Conservation (phyloP, 1,284 basidiomycete genomes). For the Moesziomyces sp. region DNA sequence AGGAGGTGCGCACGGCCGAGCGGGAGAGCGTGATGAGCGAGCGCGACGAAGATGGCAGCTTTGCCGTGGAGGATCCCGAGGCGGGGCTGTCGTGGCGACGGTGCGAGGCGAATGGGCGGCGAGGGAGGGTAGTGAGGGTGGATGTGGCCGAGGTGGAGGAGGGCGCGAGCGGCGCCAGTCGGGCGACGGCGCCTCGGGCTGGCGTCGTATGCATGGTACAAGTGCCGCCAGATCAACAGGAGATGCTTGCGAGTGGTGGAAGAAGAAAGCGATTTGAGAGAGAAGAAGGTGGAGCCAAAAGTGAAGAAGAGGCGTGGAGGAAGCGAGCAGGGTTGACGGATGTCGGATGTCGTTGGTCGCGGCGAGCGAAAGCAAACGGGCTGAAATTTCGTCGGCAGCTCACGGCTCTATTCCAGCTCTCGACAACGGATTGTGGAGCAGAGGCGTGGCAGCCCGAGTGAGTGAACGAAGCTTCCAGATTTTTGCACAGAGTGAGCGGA, state of each 20-base stretch:
- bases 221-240: slow-evolving; percentile 1
- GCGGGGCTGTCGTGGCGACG: slow-evolving; percentile 2
- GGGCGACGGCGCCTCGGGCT: slow-evolving; percentile 28
- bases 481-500: too few species aligned
- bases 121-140: slow-evolving; percentile 4
- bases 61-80: slow-evolving; percentile 3
- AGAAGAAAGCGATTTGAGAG: neutral
- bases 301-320: too few species aligned
- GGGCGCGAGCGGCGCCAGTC: slow-evolving; percentile 24
- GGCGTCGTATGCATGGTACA: slow-evolving; percentile 25
- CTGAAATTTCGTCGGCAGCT: too few species aligned
- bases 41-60: slow-evolving; percentile 20
- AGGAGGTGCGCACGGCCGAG: slow-evolving; percentile 2
- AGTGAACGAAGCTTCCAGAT: too few species aligned
- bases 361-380: too few species aligned
- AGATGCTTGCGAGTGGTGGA: neutral
- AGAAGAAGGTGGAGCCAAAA: too few species aligned
- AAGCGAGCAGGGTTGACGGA: too few species aligned
- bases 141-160: slow-evolving; percentile 20
- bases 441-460: too few species aligned
- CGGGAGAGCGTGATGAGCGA: slow-evolving; percentile 36
- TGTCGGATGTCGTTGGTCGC: too few species aligned
- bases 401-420: too few species aligned
- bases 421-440: too few species aligned
- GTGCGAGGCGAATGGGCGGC: slow-evolving; percentile 14